Evolutionary conservation across 2,329 filamentous ascomycete species (phyloP).

Genomic region (Penicillium palitans): DNA sequence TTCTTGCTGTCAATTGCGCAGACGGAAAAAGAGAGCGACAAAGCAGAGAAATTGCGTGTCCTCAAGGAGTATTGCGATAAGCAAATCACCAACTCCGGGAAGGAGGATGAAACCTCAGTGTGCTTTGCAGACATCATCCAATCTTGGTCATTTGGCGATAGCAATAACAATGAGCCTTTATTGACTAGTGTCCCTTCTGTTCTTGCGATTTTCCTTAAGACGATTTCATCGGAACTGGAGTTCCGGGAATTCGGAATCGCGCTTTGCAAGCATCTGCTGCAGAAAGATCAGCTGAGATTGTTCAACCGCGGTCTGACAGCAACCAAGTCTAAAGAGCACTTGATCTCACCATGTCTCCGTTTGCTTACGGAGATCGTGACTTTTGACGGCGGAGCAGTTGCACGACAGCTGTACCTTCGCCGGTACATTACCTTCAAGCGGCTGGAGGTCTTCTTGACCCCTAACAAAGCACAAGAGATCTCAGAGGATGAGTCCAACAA

Average conservation of each 20-base stretch:
- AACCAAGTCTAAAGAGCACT: conserved; percentile 77
- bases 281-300: conserved; percentile 77
- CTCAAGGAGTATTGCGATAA: conserved; percentile 53
- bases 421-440: conserved; percentile 77
- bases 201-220: conserved; percentile 76
- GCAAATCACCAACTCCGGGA: conserved; percentile 50
- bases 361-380: conserved; percentile 81
- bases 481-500: conserved; percentile 64
- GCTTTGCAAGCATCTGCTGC: conserved; percentile 78
- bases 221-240: conserved; percentile 71
- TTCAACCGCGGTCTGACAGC: conserved; percentile 76
- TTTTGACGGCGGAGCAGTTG: conserved; percentile 81
- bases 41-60: conserved; percentile 43
- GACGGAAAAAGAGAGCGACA: conserved; percentile 38
- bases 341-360: conserved; percentile 85
- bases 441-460: conserved; percentile 75
- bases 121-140: conserved; percentile 80
- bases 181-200: conserved; percentile 79
- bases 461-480: conserved; percentile 59
- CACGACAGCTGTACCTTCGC: conserved; percentile 73
- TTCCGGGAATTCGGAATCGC: conserved; percentile 73
- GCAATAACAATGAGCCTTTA: conserved; percentile 76
- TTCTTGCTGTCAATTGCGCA: conserved; percentile 45
- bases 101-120: conserved; percentile 58
- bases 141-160: conserved; percentile 80